phyloP scores from a whole-genome alignment of 23 red algal species.

The Gracilaria gracilis region DNA sequence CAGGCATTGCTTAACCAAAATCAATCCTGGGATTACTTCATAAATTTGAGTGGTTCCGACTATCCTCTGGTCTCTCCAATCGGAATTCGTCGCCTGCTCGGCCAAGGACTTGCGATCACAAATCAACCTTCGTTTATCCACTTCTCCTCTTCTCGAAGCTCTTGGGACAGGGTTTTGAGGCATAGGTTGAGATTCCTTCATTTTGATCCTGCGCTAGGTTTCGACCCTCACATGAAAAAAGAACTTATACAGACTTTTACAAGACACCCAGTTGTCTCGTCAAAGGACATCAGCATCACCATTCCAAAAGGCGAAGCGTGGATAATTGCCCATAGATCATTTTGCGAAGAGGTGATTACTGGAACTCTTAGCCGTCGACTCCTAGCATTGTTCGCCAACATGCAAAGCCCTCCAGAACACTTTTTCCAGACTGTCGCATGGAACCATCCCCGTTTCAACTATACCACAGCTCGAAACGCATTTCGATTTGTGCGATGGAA shows the following conservation, averaged over 20 bases:
- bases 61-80: slow-evolving; percentile 77
- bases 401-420: slow-evolving; percentile 65
- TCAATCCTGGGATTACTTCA: slow-evolving; percentile 80
- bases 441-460: slow-evolving; percentile 42
- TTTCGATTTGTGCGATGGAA: slow-evolving; percentile 67
- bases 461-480: slow-evolving; percentile 42
- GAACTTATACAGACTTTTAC: not conserved
- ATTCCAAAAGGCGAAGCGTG: slow-evolving; percentile 79
- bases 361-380: slow-evolving; percentile 34
- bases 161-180: slow-evolving; percentile 20
- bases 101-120: slow-evolving; percentile 2
- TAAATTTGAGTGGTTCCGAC: slow-evolving; percentile 85
- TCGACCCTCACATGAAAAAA: not conserved
- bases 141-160: slow-evolving; percentile 11
- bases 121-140: slow-evolving; percentile 42
- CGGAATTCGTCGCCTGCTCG: slow-evolving; percentile 60
- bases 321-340: slow-evolving; percentile 45
- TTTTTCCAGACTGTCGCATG: slow-evolving; percentile 50
- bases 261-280: slow-evolving; percentile 12
- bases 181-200: slow-evolving; percentile 13
- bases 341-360: slow-evolving; percentile 12
- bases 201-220: slow-evolving; percentile 21
- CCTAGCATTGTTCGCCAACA: slow-evolving; percentile 51
- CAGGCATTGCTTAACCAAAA: slow-evolving; percentile 44
- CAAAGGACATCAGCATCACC: slow-evolving; percentile 14